Base-by-base conservation (phyloP, 768 basidiomycete species). In the Hysterangium stoloniferum region DNA sequence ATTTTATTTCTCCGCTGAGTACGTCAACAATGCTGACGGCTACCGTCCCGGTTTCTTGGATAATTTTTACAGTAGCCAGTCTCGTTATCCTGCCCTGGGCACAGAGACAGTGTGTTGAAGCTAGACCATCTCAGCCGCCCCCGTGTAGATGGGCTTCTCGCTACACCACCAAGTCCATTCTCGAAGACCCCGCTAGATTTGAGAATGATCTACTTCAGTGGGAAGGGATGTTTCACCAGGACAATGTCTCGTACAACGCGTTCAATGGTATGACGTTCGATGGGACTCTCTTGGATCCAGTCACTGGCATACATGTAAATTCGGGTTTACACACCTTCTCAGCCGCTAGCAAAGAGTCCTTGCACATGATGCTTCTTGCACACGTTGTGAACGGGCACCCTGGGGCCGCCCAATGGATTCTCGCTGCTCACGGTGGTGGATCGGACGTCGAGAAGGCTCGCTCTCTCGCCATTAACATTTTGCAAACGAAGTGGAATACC, bases 251-350 rank as follows among this genome's bases (percentile, higher is more conserved):
- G 24, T 44, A 44, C 22, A 44, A 44, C 42, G 24, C 42, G 5
- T 11, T 44, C 11, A 44, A 44, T 17, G 42, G 42, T 29, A 44
- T 44, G 42, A 44, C 42, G 29, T 44, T 44, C 17, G 42, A 44
- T 27, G 42, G 42, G 5, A 44, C 42, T 15, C 42, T 44, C 19
- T 27, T 44, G 15, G 42, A 44, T 17, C 42, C 24, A 24, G 42
- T 44, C 27, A 44, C 42, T 6, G 42, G 42, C 12, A 17, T 44
- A 5, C 42, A 44, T 27, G 29, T 11, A 13, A 29, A 13, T 15
- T 5, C 22, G 5, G 42, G 42, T 6, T 29, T 44, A 27, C 42
- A 44, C 24, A 44, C 42, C 27, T 44, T 44, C 42, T 44, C 42
- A 6, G 42, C 42, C 5, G 13, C 42, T 24, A 44, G 42, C 42